Evolutionary conservation across 306 rosid genomes (phyloP).

Genomic region (Ziziphus jujuba): DNA sequence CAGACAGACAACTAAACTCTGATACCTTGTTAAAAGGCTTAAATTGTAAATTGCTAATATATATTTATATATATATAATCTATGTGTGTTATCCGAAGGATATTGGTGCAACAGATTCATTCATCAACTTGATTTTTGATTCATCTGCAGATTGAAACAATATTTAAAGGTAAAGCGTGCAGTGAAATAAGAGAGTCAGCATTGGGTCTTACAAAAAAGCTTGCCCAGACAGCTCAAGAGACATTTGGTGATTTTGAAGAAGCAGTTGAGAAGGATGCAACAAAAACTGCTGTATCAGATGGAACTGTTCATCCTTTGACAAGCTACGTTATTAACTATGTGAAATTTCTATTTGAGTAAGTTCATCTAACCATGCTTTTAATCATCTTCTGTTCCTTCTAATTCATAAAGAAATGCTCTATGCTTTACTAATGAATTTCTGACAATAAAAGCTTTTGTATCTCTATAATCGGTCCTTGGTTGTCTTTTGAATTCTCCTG

Average conservation of each 20-base stretch:
- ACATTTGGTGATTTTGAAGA: constrained; percentile 98
- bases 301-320: constrained; percentile 99
- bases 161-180: constrained; percentile 86
- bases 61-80: too few relatives aligned
- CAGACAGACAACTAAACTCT: too few relatives aligned
- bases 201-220: constrained; percentile 74
- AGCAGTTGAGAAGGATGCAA: constrained; percentile 95
- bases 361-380: constrained; percentile 33
- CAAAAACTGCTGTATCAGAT: constrained; percentile 92
- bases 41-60: too few relatives aligned
- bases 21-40: not conserved
- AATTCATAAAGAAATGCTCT: not conserved
- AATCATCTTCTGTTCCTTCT: not conserved
- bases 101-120: constrained; percentile 17
- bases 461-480: not conserved
- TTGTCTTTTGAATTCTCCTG: too few relatives aligned
- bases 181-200: constrained; percentile 78
- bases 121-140: constrained; percentile 16
- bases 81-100: too few relatives aligned
- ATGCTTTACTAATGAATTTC: not conserved
- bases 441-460: not conserved
- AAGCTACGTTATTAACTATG: constrained; percentile 93
- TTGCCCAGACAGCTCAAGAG: constrained; percentile 88
- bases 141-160: constrained; percentile 67
- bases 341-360: constrained; percentile 95